Evolutionary conservation across 371 early-diverging fungal species (phyloP), one percentile per base, ranked within the genome.

Genomic region (Haplosporangium sp.): DNA sequence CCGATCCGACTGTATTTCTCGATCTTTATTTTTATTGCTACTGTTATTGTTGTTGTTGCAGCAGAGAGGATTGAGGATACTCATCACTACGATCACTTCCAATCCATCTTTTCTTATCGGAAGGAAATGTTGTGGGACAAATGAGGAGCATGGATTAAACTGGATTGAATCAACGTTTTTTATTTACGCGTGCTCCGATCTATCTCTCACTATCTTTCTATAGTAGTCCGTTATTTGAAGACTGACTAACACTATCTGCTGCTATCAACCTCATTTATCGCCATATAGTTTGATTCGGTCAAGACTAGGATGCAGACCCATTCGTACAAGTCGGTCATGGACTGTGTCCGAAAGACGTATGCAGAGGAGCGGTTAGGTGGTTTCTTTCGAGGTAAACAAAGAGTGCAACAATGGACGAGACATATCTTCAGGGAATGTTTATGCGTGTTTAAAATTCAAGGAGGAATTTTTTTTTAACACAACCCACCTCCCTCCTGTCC

Each of bases 291-390:
- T 81, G 94, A 94, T 72, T 91, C 92, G 14, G 82, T 94, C 38
- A 94, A 94, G 75, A 93, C 93, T 21, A 82, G 94, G 55, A 92
- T 93, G 93, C 94, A 94, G 80, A 92, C 93, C 2, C 87, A 90
- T 60, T 82, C 89, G 40, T 94, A 92, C 69, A 75, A 79, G 37
- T 90, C 91, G 12, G 84, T 94, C 47, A 67, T 85, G 67, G 86
- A 81, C 12, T 94, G 94, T 67, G 88, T 91, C 23, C 83, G 81
- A 47, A 69, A 74, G n/a, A 93, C 93, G 0, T 89, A 90, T 69
- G 79, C 79, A 6, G 89, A 91, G 37, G 94, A 94, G 71, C 92
- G 94, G 13, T 62, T 92, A 12, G 75, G 84, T 52, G 94, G 93
- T 0, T 91, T 92, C 67, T 94, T 91, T 73, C 81, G 94, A 75